Base-by-base conservation (phyloP, 176 grass and related monocot species). In the Carex littledalei region DNA sequence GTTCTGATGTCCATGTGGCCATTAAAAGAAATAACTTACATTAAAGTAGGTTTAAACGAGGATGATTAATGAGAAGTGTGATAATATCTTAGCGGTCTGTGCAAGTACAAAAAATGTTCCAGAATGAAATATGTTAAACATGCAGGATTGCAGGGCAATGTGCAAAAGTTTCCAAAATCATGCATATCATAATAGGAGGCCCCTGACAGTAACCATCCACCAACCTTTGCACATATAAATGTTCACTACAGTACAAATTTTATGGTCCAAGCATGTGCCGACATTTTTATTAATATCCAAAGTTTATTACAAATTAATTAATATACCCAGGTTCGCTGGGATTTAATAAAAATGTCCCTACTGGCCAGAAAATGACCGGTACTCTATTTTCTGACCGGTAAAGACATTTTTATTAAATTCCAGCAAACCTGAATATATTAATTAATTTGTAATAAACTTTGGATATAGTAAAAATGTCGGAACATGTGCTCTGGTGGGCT, bases 161-260 rank as follows among this genome's bases (percentile, higher is more conserved):
- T 22, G 59, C 35, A 31, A 53, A 83, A 83, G 37, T 68, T 31
- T 6, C 81, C 17, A 68, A 68, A 63, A 54, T 83, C 39, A 50
- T 68, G 61, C 18, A 83, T 68, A 83, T 67, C 22, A 67, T 49
- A 55, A 69, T 83, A 63, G 35, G 41, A 83, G 81, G 81, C 20
- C 21, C 81, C 61, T 82, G 62, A 67, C 81, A 54, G 21, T 21
- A 32, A 78, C 24, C 50, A 56, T 53, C 45, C 45, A 83, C 81
- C 61, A 83, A 83, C 81, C 39, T 83, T 83, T 83, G 18, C 57
- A 78, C 84, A 50, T 22, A 78, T 39, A 63, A 64, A 47, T 78
- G 49, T 56, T 67, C 49, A 18, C 18, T 57, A 49, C 9, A 52
- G 21, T 29, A 83, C 58, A 15, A 49, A 67, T 34, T 54, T 35